Evolutionary conservation across 306 rosid genomes (phyloP).

Genomic region (Cicer pinnatifidum): DNA sequence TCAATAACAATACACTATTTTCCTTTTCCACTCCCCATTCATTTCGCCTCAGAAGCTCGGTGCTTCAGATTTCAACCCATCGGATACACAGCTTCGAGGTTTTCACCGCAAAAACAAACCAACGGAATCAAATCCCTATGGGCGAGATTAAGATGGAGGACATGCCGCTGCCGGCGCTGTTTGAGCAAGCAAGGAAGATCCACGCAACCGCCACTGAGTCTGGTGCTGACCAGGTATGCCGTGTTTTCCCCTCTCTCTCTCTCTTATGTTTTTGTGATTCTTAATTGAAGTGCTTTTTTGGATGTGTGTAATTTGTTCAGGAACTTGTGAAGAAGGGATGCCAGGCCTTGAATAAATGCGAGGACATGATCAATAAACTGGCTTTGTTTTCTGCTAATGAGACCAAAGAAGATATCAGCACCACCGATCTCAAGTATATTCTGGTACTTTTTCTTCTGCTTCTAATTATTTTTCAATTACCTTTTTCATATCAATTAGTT

Average conservation of each 20-base stretch:
- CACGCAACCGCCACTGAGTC: conserved; percentile 69
- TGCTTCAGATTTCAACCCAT: conserved; percentile 16
- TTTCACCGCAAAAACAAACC: neutral
- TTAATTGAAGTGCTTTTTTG: neutral
- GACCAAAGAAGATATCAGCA: conserved; percentile 89
- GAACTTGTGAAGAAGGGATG: conserved; percentile 73
- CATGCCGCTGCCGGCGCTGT: conserved; percentile 72
- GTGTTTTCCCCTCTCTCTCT: neutral
- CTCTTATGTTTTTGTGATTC: neutral
- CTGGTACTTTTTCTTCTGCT: conserved; percentile 57
- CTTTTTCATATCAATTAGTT: neutral
- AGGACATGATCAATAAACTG: conserved; percentile 77
- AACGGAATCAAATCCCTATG: conserved; percentile 24
- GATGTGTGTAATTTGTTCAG: conserved; percentile 47
- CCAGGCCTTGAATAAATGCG: conserved; percentile 66
- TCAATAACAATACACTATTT: neutral
- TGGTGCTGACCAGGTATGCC: conserved; percentile 69
- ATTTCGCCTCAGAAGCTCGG: neutral
- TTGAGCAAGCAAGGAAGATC: conserved; percentile 84
- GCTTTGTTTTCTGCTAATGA: conserved; percentile 88
- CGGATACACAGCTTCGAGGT: neutral
- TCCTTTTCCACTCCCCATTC: neutral
- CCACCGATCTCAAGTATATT: conserved; percentile 77
- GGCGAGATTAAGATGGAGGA: conserved; percentile 65
- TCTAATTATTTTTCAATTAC: neutral